A percentile compares a stretch with the other conserved stretches of the same genome.
phyloP scores from a whole-genome alignment of 139 green algal genomes.

The Micractinium sp. region DNA sequence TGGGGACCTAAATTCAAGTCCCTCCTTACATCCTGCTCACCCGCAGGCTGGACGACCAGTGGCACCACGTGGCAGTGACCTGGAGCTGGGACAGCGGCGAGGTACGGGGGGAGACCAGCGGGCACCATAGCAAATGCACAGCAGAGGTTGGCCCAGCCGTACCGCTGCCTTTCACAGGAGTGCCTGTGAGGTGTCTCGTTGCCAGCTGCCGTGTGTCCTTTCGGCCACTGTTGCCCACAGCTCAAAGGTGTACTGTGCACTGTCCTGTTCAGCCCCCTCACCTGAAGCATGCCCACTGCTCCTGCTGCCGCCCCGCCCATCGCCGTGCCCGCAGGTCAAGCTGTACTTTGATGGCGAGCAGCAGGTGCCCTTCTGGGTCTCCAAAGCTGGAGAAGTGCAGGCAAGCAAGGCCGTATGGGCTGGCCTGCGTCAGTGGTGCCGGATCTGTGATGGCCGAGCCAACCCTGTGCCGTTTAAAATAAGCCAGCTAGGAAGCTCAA shows the following conservation, averaged over 20 bases:
- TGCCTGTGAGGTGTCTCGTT: neutral
- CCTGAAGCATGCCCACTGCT: neutral
- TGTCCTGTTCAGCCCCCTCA: neutral
- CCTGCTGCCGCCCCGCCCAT: neutral
- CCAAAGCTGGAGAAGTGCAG: slow-evolving; percentile 37
- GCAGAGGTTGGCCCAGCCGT: neutral
- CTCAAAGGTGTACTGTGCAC: neutral
- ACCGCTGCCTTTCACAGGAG: neutral
- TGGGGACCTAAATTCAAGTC: too few relatives aligned
- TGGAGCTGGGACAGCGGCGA: slow-evolving; percentile 72
- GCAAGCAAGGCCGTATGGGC: neutral
- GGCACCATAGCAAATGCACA: neutral
- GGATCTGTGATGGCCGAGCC: too few relatives aligned
- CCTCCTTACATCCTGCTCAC: too few relatives aligned
- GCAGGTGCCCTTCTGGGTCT: slow-evolving; percentile 71
- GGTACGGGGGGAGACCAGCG: slow-evolving; percentile 31
- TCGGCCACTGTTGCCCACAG: too few relatives aligned
- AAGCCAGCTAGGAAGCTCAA: too few relatives aligned
- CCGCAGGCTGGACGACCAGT: slow-evolving; percentile 74
- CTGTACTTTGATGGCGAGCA: slow-evolving; percentile 79
- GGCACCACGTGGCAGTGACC: slow-evolving; percentile 87
- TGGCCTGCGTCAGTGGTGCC: too few relatives aligned
- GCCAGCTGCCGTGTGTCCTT: too few relatives aligned
- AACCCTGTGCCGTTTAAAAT: too few relatives aligned
- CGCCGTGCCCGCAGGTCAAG: neutral